Percentiles rank a stretch among this genome's conserved stretches.
These are phyloP conservation scores for Vicia villosa DNA, from an alignment of 306 rosid species.

Conservation along the genomic window DNA sequence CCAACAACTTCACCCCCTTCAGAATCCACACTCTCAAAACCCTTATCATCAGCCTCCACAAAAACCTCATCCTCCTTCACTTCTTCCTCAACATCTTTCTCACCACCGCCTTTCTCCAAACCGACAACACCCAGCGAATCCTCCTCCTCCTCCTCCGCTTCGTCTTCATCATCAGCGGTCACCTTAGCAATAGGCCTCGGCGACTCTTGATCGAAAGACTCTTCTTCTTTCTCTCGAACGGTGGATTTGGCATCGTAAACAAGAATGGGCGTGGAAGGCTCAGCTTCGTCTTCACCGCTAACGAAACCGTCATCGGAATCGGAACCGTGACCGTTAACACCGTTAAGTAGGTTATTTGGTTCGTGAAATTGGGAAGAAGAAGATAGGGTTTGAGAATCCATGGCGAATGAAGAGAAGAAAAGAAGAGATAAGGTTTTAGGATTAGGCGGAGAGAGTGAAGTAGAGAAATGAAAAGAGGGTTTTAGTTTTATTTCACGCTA, in stretches of 20 bases:
- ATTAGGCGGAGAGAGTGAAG: conserved; percentile 22
- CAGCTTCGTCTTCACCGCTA: conserved; percentile 60
- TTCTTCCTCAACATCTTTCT: not conserved
- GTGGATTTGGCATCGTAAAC: conserved; percentile 33
- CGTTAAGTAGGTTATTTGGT: conserved; percentile 1
- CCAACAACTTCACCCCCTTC: conserved; percentile 36
- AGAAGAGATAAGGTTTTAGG: conserved; percentile 13
- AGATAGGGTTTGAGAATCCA: conserved; percentile 27
- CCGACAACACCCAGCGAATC: conserved; percentile 8
- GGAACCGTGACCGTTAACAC: conserved; percentile 32
- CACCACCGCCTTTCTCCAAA: conserved; percentile 26
- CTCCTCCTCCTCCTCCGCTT: not conserved
- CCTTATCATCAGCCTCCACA: conserved; percentile 40
- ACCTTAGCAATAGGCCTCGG: conserved; percentile 38
- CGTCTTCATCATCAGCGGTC: conserved; percentile 53
- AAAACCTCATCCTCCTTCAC: conserved; percentile 43
- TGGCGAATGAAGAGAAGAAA: not conserved
- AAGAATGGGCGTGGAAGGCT: conserved; percentile 42
- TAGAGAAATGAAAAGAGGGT: conserved; percentile 2
- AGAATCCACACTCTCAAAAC: conserved; percentile 20
- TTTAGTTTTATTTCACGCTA: conserved; percentile 19
- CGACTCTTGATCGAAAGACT: not conserved
- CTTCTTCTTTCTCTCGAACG: conserved; percentile 1
- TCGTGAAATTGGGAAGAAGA: conserved; percentile 17
- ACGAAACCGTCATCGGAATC: conserved; percentile 71